Percentiles rank a stretch among this genome's conserved stretches.
Conservation (phyloP, 228 moss, liverwort and hornwort genomes). For the Sphagnum magellanicum region DNA sequence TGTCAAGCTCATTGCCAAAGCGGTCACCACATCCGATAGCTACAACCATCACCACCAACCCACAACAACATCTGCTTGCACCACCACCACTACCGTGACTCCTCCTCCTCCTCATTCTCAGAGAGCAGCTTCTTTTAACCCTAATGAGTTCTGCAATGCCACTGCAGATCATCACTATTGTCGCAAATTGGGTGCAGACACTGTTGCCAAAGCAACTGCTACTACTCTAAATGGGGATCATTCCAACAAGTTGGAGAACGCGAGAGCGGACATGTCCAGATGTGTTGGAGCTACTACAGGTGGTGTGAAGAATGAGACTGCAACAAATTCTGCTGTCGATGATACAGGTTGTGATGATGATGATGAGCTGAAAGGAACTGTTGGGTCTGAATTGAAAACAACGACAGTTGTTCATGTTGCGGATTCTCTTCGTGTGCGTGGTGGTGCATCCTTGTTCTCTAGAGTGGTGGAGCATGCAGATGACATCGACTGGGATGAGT, state of each 20-base stretch:
- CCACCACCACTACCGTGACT: too few species aligned
- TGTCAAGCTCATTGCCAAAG: slow-evolving; percentile 49
- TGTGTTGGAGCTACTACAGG: neutral
- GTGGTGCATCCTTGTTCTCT: slow-evolving; percentile 1
- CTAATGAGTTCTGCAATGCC: slow-evolving; percentile 10
- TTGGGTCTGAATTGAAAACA: too few species aligned
- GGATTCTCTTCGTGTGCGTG: neutral
- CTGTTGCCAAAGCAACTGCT: neutral
- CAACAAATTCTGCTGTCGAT: too few species aligned
- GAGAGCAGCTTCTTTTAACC: slow-evolving; percentile 4
- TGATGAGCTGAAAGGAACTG: too few species aligned
- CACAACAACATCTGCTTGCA: too few species aligned
- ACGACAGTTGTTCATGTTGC: neutral
- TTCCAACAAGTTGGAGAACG: slow-evolving; percentile 1
- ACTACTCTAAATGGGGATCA: slow-evolving; percentile 9
- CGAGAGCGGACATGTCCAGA: too few species aligned
- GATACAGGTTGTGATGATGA: too few species aligned
- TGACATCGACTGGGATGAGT: slow-evolving; percentile 48
- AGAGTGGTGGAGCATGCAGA: slow-evolving; percentile 3
- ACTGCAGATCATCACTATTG: too few species aligned
- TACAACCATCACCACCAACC: neutral
- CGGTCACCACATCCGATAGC: slow-evolving; percentile 1
- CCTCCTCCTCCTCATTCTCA: slow-evolving; percentile 19
- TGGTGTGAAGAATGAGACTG: slow-evolving; percentile 3
- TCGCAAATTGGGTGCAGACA: slow-evolving; percentile 6